Percentiles rank a stretch among this genome's conserved stretches.
phyloP scores from a whole-genome alignment of 2,329 filamentous ascomycete species.

The Fonsecaea multimorphosa region DNA sequence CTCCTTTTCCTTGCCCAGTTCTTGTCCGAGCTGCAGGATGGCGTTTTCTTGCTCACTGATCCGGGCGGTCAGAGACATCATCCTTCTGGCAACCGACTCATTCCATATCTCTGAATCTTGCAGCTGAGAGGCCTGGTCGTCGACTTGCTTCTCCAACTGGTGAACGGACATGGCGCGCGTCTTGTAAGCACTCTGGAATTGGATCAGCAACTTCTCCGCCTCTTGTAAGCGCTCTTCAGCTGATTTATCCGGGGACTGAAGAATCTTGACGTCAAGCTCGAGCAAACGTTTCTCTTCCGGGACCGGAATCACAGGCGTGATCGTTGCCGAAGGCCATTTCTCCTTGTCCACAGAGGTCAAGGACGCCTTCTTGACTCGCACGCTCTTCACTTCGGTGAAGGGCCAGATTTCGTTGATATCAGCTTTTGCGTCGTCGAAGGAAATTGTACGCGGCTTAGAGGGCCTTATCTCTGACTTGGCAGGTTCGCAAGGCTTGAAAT shows the following conservation, averaged over 20 bases:
- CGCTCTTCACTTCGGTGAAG: constrained; percentile 5
- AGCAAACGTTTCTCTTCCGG: constrained; percentile 6
- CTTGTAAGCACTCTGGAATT: constrained; percentile 5
- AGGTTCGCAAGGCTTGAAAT: constrained; percentile 7
- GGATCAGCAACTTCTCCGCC: neutral
- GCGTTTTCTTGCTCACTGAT: constrained; percentile 7
- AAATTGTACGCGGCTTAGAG: neutral
- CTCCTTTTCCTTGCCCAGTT: constrained; percentile 9
- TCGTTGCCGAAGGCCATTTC: constrained; percentile 5
- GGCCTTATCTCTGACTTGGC: constrained; percentile 1
- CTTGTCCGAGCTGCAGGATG: constrained; percentile 8
- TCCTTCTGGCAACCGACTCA: constrained; percentile 1
- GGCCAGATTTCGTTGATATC: constrained; percentile 6
- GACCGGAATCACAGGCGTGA: neutral
- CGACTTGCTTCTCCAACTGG: constrained; percentile 1
- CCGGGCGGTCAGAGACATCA: constrained; percentile 10
- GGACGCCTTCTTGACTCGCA: constrained; percentile 1
- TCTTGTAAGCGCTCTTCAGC: neutral
- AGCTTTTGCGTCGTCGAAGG: constrained; percentile 7
- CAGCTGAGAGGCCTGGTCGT: constrained; percentile 9
- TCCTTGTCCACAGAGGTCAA: constrained; percentile 4
- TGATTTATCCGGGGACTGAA: constrained; percentile 6
- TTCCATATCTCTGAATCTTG: constrained; percentile 7
- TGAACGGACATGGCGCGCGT: neutral
- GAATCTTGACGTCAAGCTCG: neutral